Percentiles rank a stretch among this genome's conserved stretches.
These are phyloP conservation scores for Antrodiella citrinella DNA, from an alignment of 768 basidiomycete species.

Conservation along the genomic window DNA sequence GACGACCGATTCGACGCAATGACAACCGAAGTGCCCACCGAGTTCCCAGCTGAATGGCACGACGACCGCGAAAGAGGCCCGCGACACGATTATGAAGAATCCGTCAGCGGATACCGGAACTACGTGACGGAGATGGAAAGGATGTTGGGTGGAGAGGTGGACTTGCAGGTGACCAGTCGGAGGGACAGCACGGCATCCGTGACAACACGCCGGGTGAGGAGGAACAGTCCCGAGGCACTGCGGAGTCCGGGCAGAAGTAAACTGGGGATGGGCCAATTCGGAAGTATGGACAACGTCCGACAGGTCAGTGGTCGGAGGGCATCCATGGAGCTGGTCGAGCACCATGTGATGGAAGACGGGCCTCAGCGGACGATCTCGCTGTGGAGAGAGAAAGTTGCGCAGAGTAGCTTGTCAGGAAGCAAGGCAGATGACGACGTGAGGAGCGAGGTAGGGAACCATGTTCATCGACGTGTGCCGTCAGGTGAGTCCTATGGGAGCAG, in stretches of 20 bases:
- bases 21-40: slow-evolving; percentile 21
- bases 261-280: slow-evolving; percentile 8
- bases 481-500: slow-evolving; percentile 1
- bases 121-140: slow-evolving; percentile 24
- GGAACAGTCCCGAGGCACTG: slow-evolving; percentile 6
- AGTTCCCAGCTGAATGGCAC: slow-evolving; percentile 16
- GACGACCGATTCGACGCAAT: slow-evolving; percentile 23
- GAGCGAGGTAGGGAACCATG: slow-evolving; percentile 18
- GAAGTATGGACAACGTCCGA: slow-evolving; percentile 15
- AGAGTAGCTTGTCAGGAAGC: slow-evolving; percentile 15
- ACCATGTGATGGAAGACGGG: slow-evolving; percentile 25
- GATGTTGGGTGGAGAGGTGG: slow-evolving; percentile 18
- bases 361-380: slow-evolving; percentile 27
- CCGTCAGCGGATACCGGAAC: slow-evolving; percentile 22
- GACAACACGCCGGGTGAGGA: slow-evolving; percentile 2
- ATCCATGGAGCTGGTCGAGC: slow-evolving; percentile 23
- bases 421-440: slow-evolving; percentile 7
- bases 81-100: slow-evolving; percentile 19
- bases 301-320: slow-evolving; percentile 19
- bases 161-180: slow-evolving; percentile 1
- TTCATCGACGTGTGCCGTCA: slow-evolving; percentile 12
- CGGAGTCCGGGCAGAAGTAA: slow-evolving; percentile 3
- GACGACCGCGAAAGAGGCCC: slow-evolving; percentile 7
- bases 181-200: slow-evolving; percentile 2
- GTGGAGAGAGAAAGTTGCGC: slow-evolving; percentile 28